Evolutionary conservation across 768 basidiomycete genomes (phyloP), one percentile per base, ranked within the genome.

Genomic region (Lentinula detonsa): DNA sequence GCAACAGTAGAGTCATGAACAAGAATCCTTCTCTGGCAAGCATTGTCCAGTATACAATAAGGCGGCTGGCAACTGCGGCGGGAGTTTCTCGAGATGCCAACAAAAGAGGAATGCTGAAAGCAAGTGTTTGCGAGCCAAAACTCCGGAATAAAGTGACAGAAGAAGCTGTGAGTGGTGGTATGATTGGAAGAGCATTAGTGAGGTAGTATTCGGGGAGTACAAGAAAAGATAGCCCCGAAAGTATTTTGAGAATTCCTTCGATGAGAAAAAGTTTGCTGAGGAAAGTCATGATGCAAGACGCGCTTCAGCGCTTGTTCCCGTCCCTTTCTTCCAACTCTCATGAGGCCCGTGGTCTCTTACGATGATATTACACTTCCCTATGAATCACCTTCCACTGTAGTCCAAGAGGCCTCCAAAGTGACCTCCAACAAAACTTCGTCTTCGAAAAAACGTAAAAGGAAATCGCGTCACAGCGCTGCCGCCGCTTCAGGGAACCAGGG

Each of bases 341-440:
- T 75, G 65, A 76, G 85, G 48, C 71, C 80, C 2, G 62, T 86
- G 46, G 71, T 86, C 60, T 86, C 85, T 8, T 86, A 87, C 76
- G 86, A 85, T 66, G 86, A 87, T 64, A 85, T 87, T 58, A 76
- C 83, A 0, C 72, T 78, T 0, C 78, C 81, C 5, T 73, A 77
- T 46, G 70, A 74, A 40, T 34, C 61, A 37, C 37, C 54, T 16
- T 40, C 59, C 10, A 39, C 18, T 54, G 65, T 59, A 16, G 51
- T 69, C 4, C 42, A 67, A n/a, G 54, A 72, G 16, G 34, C 66
- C 42, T 49, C 61, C 54, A 42, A 61, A 50, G 13, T 50, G 63
- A 33, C 59, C 57, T 40, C 64, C 66, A 23, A 49, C 66, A 7
- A 59, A 40, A 37, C 33, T 48, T 62, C 63, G 46, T 42, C 72